Percentiles rank a stretch among this genome's conserved stretches.
Conservation (phyloP, 768 basidiomycete genomes). For the Phylloporus sp. region DNA sequence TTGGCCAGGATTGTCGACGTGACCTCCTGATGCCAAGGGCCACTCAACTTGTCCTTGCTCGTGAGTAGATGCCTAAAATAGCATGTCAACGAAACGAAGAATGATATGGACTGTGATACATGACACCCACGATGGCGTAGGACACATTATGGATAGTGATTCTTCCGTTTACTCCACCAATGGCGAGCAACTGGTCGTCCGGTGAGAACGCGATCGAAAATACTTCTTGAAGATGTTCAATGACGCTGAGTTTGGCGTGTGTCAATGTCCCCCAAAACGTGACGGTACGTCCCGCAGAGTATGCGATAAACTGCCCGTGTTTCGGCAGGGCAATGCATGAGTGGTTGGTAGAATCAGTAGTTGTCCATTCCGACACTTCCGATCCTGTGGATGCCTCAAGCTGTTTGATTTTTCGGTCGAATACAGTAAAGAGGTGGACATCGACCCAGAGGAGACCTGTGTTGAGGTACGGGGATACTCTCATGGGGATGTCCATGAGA, state of each 20-base stretch:
- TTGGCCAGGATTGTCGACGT: too few species aligned
- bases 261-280: not conserved
- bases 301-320: not conserved
- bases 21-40: too few species aligned
- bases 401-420: not conserved
- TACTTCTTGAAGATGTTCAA: not conserved
- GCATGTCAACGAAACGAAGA: too few species aligned
- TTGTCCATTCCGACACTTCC: not conserved
- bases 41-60: too few species aligned
- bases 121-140: too few species aligned
- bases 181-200: not conserved
- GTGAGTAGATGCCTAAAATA: too few species aligned
- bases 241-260: not conserved
- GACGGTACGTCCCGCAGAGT: not conserved
- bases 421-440: not conserved
- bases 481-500: too few species aligned
- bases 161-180: not conserved
- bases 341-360: accelerated
- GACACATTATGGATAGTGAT: too few species aligned
- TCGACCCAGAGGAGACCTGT: not conserved
- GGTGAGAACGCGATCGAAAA: not conserved
- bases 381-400: not conserved
- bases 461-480: too few species aligned
- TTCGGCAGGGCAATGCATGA: not conserved
- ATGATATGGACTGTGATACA: too few species aligned